Conservation (phyloP, 805 yeast species). For the Cephaloascus albidus region DNA sequence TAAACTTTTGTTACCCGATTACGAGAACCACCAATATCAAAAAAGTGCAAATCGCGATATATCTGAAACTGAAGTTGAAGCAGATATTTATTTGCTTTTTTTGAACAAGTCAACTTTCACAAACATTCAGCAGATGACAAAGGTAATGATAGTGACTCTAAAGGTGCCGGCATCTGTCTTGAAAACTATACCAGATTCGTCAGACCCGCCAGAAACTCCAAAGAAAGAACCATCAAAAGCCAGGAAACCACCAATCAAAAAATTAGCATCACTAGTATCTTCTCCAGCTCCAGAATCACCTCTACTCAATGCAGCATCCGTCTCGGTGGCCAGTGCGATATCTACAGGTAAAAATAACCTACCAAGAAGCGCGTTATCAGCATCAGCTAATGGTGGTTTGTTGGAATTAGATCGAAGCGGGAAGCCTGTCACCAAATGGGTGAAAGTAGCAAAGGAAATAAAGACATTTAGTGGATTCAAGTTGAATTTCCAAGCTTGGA, state of each 20-base stretch:
- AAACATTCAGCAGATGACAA: no score
- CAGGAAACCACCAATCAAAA: not conserved
- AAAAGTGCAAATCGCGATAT: no score
- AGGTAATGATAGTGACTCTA: not conserved
- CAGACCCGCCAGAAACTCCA: not conserved
- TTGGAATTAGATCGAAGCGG: not conserved
- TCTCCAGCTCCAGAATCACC: not conserved
- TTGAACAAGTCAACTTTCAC: no score
- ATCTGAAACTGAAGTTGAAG: no score
- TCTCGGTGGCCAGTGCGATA: not conserved
- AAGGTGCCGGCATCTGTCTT: not conserved
- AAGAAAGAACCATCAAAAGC: not conserved
- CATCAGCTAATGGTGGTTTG: not conserved
- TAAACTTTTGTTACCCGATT: no score
- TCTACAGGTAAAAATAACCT: not conserved
- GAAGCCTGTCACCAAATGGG: slow-evolving; percentile 14
- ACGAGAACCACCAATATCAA: no score
- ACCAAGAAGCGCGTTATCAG: not conserved
- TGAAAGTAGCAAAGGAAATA: slow-evolving; percentile 20
- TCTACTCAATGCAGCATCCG: not conserved
- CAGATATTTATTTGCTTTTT: no score
- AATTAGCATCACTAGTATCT: not conserved
- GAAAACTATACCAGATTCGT: not conserved
- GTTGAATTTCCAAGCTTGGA: slow-evolving; percentile 14
- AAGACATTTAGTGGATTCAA: slow-evolving; percentile 35